Evolutionary conservation across 257 asterid genomes (phyloP).

Genomic region (Solanum habrochaites): DNA sequence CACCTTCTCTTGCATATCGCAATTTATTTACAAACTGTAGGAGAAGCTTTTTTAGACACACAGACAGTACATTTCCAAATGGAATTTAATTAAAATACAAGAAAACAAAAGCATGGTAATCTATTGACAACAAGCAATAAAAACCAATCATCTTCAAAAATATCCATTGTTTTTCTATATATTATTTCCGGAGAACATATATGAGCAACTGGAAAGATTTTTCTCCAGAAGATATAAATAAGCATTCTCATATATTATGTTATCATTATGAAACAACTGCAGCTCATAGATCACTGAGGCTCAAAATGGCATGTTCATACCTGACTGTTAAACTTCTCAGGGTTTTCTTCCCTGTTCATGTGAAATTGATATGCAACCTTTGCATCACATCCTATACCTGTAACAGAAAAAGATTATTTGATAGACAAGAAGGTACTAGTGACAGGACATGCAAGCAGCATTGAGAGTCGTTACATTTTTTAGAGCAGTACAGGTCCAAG

Average conservation of each 20-base stretch:
- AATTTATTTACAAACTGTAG: slow-evolving; percentile 71
- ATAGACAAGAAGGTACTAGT: neutral
- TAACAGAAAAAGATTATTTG: slow-evolving; percentile 5
- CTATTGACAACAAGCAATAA: neutral
- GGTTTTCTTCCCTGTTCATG: slow-evolving; percentile 68
- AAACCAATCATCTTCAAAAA: neutral
- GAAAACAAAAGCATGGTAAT: neutral
- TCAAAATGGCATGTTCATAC: slow-evolving; percentile 14
- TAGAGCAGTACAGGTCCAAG: neutral
- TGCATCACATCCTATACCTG: slow-evolving; percentile 90
- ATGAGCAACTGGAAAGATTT: neutral
- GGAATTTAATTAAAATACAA: neutral
- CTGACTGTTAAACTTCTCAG: slow-evolving; percentile 66
- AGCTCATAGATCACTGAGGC: neutral
- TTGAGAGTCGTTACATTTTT: neutral
- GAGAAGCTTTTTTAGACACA: slow-evolving; percentile 17
- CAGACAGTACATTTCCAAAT: slow-evolving; percentile 1
- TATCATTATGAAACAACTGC: neutral
- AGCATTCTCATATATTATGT: neutral
- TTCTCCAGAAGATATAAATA: neutral
- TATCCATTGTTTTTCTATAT: neutral
- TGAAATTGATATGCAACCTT: slow-evolving; percentile 86
- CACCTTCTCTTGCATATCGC: slow-evolving; percentile 87
- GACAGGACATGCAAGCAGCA: neutral
- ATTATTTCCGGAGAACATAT: neutral